Conservation (phyloP, 2,329 filamentous ascomycete genomes). For the Tolypocladium tundrense region DNA sequence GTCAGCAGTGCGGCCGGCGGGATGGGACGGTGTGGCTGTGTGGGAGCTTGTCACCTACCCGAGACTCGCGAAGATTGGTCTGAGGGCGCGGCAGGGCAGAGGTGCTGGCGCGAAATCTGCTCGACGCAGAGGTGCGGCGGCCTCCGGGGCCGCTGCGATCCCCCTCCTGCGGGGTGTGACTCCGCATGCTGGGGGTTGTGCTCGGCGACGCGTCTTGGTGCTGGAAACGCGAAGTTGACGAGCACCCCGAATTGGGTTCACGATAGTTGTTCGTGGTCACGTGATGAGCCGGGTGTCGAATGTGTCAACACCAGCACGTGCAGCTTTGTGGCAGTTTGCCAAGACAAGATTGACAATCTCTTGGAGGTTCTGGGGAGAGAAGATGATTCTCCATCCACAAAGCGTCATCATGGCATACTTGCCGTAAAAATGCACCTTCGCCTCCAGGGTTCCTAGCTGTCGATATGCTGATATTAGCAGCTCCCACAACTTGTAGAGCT, state of each 20-base stretch:
- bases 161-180: conserved; percentile 20
- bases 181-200: conserved; percentile 18
- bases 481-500: not conserved
- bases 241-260: not conserved
- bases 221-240: not conserved
- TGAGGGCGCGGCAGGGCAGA: conserved; percentile 26
- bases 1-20: not conserved
- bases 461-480: not conserved
- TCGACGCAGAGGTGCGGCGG: conserved; percentile 18
- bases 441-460: not conserved
- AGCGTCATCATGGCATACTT: not conserved
- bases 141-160: conserved; percentile 16
- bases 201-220: conserved; percentile 1
- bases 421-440: not conserved
- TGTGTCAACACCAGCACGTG: not conserved
- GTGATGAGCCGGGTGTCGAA: not conserved
- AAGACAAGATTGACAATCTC: too few relatives aligned
- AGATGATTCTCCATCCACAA: not conserved
- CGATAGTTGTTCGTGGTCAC: not conserved
- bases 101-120: conserved; percentile 23
- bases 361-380: not conserved
- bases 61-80: conserved; percentile 24
- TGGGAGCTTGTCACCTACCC: conserved; percentile 22
- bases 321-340: too few relatives aligned
- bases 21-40: not conserved